Evolutionary conservation across 441 rosid species (phyloP).

Genomic region (Erodium trifolium): DNA sequence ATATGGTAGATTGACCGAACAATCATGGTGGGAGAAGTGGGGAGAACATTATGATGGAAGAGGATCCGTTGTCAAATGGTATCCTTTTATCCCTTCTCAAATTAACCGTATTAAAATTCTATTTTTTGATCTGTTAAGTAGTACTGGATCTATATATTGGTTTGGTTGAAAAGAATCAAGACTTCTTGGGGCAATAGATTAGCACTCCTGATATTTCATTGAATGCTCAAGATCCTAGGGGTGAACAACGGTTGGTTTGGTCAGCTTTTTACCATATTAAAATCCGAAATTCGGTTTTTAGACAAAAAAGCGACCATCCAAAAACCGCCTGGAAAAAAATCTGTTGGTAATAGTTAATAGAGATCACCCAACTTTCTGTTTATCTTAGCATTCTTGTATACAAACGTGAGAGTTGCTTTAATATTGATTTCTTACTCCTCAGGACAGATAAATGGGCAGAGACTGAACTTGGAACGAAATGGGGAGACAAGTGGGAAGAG

Average conservation of each 20-base stretch:
- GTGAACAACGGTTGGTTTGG: too few relatives aligned
- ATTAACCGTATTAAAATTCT: background rate
- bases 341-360: too few relatives aligned
- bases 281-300: too few relatives aligned
- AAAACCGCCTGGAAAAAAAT: too few relatives aligned
- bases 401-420: slow-evolving; percentile 8
- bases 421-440: slow-evolving; percentile 27
- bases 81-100: slow-evolving; percentile 15
- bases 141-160: too few relatives aligned
- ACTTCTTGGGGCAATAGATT: background rate
- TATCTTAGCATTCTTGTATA: background rate
- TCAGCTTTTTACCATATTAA: too few relatives aligned
- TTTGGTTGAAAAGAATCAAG: background rate
- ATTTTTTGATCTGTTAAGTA: background rate
- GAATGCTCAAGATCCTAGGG: too few relatives aligned
- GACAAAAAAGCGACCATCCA: too few relatives aligned
- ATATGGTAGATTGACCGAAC: slow-evolving; percentile 88
- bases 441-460: slow-evolving; percentile 99
- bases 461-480: slow-evolving; percentile 90
- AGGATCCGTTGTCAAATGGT: slow-evolving; percentile 98
- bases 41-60: slow-evolving; percentile 97
- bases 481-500: slow-evolving; percentile 99
- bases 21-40: slow-evolving; percentile 99
- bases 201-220: background rate
- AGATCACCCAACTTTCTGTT: slow-evolving; percentile 5